Conservation (phyloP, 768 basidiomycete species). For the Tylopilus sp. region DNA sequence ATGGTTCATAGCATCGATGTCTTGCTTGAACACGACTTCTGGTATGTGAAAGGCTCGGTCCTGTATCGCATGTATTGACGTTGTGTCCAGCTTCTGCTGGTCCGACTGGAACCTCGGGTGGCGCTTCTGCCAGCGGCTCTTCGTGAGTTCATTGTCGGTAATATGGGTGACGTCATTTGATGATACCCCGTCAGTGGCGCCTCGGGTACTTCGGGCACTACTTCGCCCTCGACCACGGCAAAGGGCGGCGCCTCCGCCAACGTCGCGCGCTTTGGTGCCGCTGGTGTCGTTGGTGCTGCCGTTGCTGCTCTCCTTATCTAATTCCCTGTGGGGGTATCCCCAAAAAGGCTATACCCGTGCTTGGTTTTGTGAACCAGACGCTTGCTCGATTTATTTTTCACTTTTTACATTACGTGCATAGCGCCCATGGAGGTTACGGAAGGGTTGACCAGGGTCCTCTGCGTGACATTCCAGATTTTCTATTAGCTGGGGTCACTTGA, state of each 20-base stretch:
- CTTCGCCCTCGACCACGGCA: conserved; percentile 24
- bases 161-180: conserved; percentile 10
- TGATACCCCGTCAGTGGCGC: not conserved
- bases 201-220: not conserved
- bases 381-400: conserved; percentile 9
- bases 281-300: conserved; percentile 36
- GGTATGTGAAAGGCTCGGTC: conserved; percentile 19
- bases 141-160: conserved; percentile 17
- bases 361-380: conserved; percentile 15
- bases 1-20: conserved; percentile 28
- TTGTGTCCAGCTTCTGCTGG: conserved; percentile 22
- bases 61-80: conserved; percentile 13
- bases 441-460: too few species aligned
- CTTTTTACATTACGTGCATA: conserved; percentile 18
- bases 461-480: not conserved
- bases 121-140: not conserved
- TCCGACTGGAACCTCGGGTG: conserved; percentile 2
- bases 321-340: not conserved
- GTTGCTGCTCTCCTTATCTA: conserved; percentile 39
- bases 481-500: not conserved
- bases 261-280: conserved; percentile 40
- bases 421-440: not conserved
- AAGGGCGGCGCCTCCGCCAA: conserved; percentile 41
- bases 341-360: conserved; percentile 21
- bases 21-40: conserved; percentile 33